Base-by-base conservation (phyloP, 805 yeast genomes). In the Brettanomyces sp. region DNA sequence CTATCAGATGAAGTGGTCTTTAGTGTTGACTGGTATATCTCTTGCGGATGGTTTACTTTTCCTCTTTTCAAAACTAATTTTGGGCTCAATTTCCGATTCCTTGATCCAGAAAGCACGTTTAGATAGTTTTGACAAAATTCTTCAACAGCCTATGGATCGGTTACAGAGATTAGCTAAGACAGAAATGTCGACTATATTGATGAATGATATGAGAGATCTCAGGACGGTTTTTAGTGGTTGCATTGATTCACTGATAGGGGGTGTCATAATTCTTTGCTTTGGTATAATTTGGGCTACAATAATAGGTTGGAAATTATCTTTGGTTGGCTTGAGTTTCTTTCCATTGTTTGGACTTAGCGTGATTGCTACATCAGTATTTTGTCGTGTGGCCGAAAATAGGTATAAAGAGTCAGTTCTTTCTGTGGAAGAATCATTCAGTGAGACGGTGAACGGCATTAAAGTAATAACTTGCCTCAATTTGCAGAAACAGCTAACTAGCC, bases 121-220 rank as follows among this genome's bases (percentile, higher is more conserved):
- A 9, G 45, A 48, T 11, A 67, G 79, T 0, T 76, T 87, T 52
- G 52, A 56, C 1, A 68, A 65, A 30, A 65, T 89, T 4, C 60
- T 77, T 2, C 58, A 64, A 2, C 85, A 82, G 49, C 74, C 74
- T 28, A 53, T 76, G 55, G 50, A 64, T 2, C 86, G 85, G 80
- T 77, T 75, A 54, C 66, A 64, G 23, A 52, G 55, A 2, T 62
- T 65, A 13, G 67, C 64, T 36, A 68, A 79, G 2, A 74, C 78
- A 34, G 82, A 74, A 51, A 53, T 85, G 12, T 71, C 82, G 21
- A 77, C 95, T 0, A 67, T 90, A 14, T 52, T 91, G 3, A 67
- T 90, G 72, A 88, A 86, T 57, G 97, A 93, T 58, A 63, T 86
- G 0, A 78, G 96, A 54, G 95, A 88, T 55, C 63, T 86, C 48